Conservation (phyloP, 164 flowering plant genomes). For the Brasenia schreberi region DNA sequence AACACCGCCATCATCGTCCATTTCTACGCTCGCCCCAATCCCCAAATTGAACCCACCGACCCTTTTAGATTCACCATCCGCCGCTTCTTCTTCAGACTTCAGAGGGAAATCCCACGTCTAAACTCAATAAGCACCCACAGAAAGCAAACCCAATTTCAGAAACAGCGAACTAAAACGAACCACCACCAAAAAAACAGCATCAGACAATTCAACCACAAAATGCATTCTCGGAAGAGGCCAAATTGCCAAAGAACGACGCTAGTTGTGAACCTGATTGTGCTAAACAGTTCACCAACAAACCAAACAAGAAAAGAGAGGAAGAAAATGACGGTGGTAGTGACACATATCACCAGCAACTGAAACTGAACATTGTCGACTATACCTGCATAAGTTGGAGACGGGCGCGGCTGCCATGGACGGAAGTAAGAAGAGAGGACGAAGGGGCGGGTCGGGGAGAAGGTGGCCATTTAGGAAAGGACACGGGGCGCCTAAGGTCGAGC, state of each 20-base stretch:
- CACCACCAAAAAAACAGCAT: neutral
- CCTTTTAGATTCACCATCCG: neutral
- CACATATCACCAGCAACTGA: neutral
- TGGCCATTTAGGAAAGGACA: neutral
- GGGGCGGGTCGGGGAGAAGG: neutral
- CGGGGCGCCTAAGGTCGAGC: neutral
- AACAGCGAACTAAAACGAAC: neutral
- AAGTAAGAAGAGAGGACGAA: neutral
- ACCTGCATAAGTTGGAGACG: constrained; percentile 2
- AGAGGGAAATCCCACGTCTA: neutral
- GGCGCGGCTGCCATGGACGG: constrained; percentile 1
- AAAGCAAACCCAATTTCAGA: neutral
- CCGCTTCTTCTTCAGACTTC: neutral
- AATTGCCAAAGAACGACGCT: neutral
- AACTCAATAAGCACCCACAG: neutral
- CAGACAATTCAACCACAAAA: neutral
- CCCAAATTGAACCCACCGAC: neutral
- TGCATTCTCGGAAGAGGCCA: neutral
- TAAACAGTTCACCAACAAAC: neutral
- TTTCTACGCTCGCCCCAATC: constrained; percentile 1
- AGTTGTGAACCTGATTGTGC: neutral
- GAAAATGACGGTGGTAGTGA: neutral
- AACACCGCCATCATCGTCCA: constrained; percentile 1
- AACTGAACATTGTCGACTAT: neutral
- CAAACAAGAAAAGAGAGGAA: neutral